These are phyloP conservation scores for Ganoderma boninense DNA, from an alignment of 1,284 basidiomycete species.

Conservation along the genomic window DNA sequence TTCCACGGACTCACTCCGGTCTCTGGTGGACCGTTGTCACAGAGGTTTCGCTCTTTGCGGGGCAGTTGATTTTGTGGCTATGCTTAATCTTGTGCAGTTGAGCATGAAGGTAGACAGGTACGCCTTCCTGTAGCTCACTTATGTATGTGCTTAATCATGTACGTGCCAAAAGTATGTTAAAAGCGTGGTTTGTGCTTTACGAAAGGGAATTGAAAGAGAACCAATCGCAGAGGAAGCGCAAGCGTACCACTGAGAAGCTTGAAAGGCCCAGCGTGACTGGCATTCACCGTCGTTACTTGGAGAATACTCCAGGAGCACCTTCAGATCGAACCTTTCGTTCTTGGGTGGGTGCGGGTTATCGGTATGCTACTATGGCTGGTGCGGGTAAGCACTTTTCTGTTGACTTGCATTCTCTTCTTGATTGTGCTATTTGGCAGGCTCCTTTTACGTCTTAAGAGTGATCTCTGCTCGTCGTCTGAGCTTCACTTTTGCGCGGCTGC, in stretches of 20 bases:
- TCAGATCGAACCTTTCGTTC: not conserved
- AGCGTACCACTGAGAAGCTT: not conserved
- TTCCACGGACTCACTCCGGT: not conserved
- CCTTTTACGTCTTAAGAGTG: not conserved
- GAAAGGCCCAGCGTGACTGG: not conserved
- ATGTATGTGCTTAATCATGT: too few relatives aligned
- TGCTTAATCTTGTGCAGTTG: not conserved
- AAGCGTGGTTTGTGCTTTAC: not conserved
- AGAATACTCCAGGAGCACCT: not conserved
- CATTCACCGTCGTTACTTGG: not conserved
- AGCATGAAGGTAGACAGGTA: not conserved
- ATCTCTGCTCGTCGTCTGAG: not conserved
- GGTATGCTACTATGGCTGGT: not conserved
- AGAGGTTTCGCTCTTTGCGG: not conserved
- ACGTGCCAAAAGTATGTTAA: not conserved
- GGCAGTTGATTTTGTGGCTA: not conserved
- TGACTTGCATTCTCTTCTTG: not conserved
- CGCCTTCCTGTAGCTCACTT: not conserved
- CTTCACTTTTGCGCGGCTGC: not conserved
- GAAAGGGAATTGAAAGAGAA: not conserved
- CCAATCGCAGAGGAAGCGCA: not conserved
- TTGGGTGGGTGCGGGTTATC: not conserved
- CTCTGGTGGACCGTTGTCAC: not conserved
- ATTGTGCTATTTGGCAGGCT: not conserved
- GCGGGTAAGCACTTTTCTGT: not conserved